Evolutionary conservation across 1,139 yeast species (phyloP).

Genomic region (Pichia sp.): DNA sequence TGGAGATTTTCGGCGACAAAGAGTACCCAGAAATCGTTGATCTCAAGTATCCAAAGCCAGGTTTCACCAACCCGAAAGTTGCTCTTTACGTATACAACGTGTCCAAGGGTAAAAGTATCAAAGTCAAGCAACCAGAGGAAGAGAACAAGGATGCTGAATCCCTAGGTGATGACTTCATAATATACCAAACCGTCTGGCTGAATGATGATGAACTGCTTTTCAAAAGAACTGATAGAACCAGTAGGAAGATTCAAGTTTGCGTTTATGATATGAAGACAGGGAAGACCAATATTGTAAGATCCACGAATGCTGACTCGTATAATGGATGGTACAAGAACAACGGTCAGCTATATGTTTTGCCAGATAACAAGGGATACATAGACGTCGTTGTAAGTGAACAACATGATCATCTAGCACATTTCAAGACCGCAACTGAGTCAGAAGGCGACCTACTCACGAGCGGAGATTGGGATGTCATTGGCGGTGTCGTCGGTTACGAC

Average conservation of each 20-base stretch:
- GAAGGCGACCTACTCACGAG: conserved; percentile 45
- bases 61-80: conserved; percentile 61
- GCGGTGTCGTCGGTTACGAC: conserved; percentile 52
- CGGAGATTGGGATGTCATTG: conserved; percentile 65
- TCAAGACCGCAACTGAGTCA: conserved; percentile 30
- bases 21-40: conserved; percentile 52
- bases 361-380: conserved; percentile 50
- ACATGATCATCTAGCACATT: conserved; percentile 63
- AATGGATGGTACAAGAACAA: conserved; percentile 48
- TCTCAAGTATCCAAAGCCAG: conserved; percentile 88
- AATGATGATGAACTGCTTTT: conserved; percentile 46
- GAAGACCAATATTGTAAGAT: conserved; percentile 35
- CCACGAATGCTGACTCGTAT: conserved; percentile 39
- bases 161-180: conserved; percentile 43
- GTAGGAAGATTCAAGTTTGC: conserved; percentile 52
- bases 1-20: conserved; percentile 50
- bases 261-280: conserved; percentile 32
- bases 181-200: conserved; percentile 74
- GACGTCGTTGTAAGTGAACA: conserved; percentile 66
- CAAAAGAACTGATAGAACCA: conserved; percentile 66
- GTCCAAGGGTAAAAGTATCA: conserved; percentile 9
- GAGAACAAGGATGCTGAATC: conserved; percentile 4
- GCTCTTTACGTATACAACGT: conserved; percentile 41
- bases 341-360: conserved; percentile 30
- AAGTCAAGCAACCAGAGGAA: conserved; percentile 24